Percentiles rank a stretch among this genome's conserved stretches.
Conservation (phyloP, 371 early-diverging fungal genomes). For the Zopfochytrium polystomum region DNA sequence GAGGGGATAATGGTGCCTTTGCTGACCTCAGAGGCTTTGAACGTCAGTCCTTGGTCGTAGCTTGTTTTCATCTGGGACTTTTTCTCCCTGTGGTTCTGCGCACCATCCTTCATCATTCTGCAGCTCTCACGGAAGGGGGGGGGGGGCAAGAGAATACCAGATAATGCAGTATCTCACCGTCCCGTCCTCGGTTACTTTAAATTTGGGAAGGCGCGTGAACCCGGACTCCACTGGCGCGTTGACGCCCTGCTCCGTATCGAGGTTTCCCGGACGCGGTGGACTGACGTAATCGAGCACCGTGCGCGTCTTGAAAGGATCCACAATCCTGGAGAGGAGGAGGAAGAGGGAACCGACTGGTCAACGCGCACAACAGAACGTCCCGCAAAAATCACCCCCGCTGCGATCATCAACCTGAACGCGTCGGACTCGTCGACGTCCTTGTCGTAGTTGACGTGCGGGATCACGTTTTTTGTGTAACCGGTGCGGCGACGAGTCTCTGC, state of each 20-base stretch:
- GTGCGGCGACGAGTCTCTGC: conserved; percentile 23
- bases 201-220: conserved; percentile 35
- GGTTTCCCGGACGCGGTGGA: conserved; percentile 11
- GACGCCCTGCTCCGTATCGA: conserved; percentile 22
- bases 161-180: too few relatives aligned
- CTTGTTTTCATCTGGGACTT: conserved; percentile 31
- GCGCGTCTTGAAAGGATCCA: conserved; percentile 21
- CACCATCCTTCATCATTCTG: neutral
- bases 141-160: neutral
- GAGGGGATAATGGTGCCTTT: conserved; percentile 27
- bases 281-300: conserved; percentile 17
- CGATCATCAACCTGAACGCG: conserved; percentile 28
- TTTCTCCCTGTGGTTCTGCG: conserved; percentile 17
- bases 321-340: conserved; percentile 19
- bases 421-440: conserved; percentile 37
- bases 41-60: conserved; percentile 25
- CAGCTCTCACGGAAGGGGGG: neutral
- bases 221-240: conserved; percentile 30
- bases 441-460: conserved; percentile 37
- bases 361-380: neutral
- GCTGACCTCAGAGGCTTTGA: conserved; percentile 24
- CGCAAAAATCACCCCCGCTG: neutral
- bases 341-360: neutral
- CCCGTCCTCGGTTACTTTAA: conserved; percentile 35
- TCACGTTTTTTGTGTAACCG: conserved; percentile 41